Base-by-base conservation (phyloP, 176 grass and related monocot species). In the Ampelocalamus luodianensis region DNA sequence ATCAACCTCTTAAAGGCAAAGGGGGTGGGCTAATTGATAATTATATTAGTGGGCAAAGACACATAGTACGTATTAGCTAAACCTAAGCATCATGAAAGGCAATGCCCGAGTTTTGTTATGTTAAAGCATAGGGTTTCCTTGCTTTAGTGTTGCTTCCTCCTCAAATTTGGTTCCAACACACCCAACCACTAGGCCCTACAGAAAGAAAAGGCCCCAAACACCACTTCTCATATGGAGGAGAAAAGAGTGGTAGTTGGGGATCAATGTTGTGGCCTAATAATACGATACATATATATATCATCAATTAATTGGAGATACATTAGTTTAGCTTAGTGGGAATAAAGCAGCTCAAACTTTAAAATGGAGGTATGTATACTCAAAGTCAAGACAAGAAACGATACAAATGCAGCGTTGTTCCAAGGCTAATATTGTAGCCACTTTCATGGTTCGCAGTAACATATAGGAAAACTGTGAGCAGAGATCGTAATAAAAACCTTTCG, bases 91-190 rank as follows among this genome's bases (percentile, higher is more conserved):
- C 69, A 86, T 79, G 58, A 68, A 55, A 64, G 82, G 63, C 42
- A 80, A 54, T n/a, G 63, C 62, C 82, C 32, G 5, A 59, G 59
- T 74, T 84, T 89, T 85, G 64, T 71, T 55, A 89, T 68, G 49
- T 55, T 65, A 89, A 80, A 75, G 24, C 72, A 60, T n/a, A 49
- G 6, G 10, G 76, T 68, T 74, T 85, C 50, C 40, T 67, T 61
- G 27, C 82, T 59, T 89, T 85, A 68, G 16, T 16, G 66, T 87
- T 79, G 84, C 89, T 87, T 90, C 60, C 68, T 68, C 71, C 60
- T 79, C 23, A 79, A 87, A 87, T 68, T 58, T 74, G 46, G 72
- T 26, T 90, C 39, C 84, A 59, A 65, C 78, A 78, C 55, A 82
- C 83, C 73, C 51, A 86, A 87, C 84, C 37, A 46, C n/a, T 42